These are phyloP conservation scores for Citrus hindsii DNA, from an alignment of 345 rosid genomes.

Conservation along the genomic window DNA sequence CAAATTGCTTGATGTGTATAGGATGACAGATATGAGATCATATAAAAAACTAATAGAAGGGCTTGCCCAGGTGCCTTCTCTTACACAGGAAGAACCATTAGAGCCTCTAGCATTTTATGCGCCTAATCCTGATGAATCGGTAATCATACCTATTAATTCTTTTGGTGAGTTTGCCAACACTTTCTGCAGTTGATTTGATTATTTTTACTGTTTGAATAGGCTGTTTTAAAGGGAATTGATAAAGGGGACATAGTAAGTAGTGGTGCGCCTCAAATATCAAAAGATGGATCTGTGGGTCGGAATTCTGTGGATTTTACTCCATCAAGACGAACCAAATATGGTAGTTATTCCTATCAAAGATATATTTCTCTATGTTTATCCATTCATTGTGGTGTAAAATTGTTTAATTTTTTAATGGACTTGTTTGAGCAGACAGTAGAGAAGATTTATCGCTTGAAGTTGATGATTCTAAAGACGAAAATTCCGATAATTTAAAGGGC, in stretches of 20 bases:
- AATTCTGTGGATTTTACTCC: constrained; percentile 44
- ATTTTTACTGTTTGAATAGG: constrained; percentile 35
- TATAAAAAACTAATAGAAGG: constrained; percentile 42
- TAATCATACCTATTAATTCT: constrained; percentile 21
- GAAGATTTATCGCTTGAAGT: constrained; percentile 49
- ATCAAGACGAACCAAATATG: constrained; percentile 58
- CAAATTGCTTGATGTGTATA: constrained; percentile 71
- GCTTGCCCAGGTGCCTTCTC: constrained; percentile 64
- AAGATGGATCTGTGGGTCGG: constrained; percentile 61
- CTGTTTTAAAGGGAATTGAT: constrained; percentile 72
- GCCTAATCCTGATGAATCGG: constrained; percentile 80
- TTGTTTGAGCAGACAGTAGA: constrained; percentile 57
- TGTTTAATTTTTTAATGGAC: constrained; percentile 20
- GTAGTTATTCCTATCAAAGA: constrained; percentile 35
- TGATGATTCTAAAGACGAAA: constrained; percentile 51
- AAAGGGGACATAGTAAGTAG: constrained; percentile 80
- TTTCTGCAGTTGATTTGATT: constrained; percentile 18
- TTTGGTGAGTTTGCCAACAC: constrained; percentile 13
- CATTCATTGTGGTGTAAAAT: constrained; percentile 7
- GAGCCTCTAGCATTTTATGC: constrained; percentile 83
- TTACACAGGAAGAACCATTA: constrained; percentile 58
- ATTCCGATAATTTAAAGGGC: constrained; percentile 33
- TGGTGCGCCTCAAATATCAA: constrained; percentile 70
- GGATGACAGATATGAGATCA: constrained; percentile 54
- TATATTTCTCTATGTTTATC: constrained; percentile 10